Percentiles rank a stretch among this genome's conserved stretches.
These are phyloP conservation scores for Anthracocystis panici-leucophaei DNA, from an alignment of 1,284 basidiomycete genomes.

Conservation along the genomic window DNA sequence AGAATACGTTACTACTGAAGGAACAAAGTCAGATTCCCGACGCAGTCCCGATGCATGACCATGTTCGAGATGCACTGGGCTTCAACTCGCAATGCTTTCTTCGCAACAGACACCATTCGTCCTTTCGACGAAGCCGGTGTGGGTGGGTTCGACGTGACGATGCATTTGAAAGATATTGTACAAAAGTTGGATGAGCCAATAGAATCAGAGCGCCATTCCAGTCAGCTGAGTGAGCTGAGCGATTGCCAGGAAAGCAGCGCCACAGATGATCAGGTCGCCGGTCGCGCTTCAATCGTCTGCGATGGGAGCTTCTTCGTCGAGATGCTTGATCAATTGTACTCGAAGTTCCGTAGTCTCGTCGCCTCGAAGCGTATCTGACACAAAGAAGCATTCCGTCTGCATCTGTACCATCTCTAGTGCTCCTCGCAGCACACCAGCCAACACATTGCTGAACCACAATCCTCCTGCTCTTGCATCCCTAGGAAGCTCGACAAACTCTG, in stretches of 20 bases:
- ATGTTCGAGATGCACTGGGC: too few relatives aligned
- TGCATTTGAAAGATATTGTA: not conserved
- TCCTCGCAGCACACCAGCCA: slow-evolving; percentile 92
- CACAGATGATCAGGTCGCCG: not conserved
- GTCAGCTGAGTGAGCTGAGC: not conserved
- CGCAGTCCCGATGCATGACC: too few relatives aligned
- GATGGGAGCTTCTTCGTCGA: slow-evolving; percentile 84
- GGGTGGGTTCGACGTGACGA: not conserved
- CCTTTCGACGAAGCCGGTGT: too few relatives aligned
- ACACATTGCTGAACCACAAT: slow-evolving; percentile 94
- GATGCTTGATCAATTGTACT: slow-evolving; percentile 87
- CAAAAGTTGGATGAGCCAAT: not conserved
- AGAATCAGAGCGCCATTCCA: not conserved
- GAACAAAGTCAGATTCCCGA: too few relatives aligned
- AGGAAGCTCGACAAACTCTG: slow-evolving; percentile 97
- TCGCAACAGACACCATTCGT: too few relatives aligned
- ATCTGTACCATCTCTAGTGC: slow-evolving; percentile 99
- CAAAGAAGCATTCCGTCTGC: slow-evolving; percentile 90
- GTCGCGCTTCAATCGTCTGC: slow-evolving; percentile 66
- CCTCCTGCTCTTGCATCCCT: slow-evolving; percentile 80
- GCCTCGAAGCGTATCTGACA: slow-evolving; percentile 89
- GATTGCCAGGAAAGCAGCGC: not conserved
- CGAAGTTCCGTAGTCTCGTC: slow-evolving; percentile 94
- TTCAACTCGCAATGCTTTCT: too few relatives aligned
- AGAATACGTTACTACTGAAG: too few relatives aligned